phyloP scores from a whole-genome alignment of 305 asterid species.

The Solanum hybrid region DNA sequence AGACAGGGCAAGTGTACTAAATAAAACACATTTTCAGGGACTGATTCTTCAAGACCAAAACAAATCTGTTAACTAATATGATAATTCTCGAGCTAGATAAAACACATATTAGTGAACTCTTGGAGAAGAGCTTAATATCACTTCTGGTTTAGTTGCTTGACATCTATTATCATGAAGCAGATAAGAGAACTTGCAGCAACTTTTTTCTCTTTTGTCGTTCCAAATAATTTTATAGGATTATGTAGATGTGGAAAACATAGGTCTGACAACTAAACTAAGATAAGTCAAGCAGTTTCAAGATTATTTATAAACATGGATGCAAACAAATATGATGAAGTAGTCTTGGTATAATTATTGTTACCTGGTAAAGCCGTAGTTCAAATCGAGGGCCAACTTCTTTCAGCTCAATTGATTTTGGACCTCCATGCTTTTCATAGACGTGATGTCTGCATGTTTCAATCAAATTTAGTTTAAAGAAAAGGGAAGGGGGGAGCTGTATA shows the following conservation, averaged over 20 bases:
- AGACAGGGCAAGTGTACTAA: neutral
- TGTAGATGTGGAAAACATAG: neutral
- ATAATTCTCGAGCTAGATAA: neutral
- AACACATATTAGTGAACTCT: neutral
- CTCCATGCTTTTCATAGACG: conserved; percentile 69
- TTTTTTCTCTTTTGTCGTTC: neutral
- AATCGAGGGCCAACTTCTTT: conserved; percentile 94
- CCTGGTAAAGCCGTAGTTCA: conserved; percentile 83
- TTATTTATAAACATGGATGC: neutral
- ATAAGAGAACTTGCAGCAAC: neutral
- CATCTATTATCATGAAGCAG: neutral
- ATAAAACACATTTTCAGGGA: neutral
- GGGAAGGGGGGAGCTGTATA: neutral
- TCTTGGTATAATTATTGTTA: neutral
- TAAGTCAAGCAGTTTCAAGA: neutral
- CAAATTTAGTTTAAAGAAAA: conserved; percentile 3
- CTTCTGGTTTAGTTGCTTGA: neutral
- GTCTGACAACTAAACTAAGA: neutral
- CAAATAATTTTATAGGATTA: neutral
- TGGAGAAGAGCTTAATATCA: neutral
- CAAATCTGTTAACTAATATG: neutral
- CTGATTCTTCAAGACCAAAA: neutral
- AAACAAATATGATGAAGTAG: neutral
- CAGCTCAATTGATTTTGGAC: conserved; percentile 79
- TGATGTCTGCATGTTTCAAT: conserved; percentile 57